Conservation (phyloP, 495 filamentous ascomycete genomes). For the Paragyromitra xinjiangensis region DNA sequence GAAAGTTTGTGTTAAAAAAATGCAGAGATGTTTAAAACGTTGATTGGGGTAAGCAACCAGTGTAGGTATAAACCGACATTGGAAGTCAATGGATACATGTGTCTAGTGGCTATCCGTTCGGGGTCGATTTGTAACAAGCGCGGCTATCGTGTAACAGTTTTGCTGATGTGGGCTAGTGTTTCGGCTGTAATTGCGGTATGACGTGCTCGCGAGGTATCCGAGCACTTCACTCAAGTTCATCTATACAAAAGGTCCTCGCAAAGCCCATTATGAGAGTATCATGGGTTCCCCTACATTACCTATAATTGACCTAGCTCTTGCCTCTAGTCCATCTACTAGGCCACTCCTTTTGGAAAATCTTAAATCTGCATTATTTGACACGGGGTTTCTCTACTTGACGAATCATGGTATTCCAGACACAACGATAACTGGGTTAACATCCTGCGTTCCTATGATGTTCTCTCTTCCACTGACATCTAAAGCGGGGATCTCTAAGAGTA, state of each 20-base stretch:
- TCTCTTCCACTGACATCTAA: slow-evolving; percentile 59
- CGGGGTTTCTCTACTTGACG: slow-evolving; percentile 66
- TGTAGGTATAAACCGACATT: no score
- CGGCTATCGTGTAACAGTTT: no score
- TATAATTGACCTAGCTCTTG: slow-evolving; percentile 62
- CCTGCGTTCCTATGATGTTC: slow-evolving; percentile 62
- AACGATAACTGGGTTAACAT: slow-evolving; percentile 59
- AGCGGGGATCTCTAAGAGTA: slow-evolving; percentile 60
- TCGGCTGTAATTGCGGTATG: no score
- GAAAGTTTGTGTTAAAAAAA: background rate
- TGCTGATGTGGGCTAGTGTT: no score
- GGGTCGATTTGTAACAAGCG: no score
- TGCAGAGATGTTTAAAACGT: background rate
- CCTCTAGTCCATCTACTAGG: slow-evolving; percentile 49
- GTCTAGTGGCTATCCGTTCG: no score
- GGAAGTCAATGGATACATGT: no score
- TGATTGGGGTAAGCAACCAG: background rate
- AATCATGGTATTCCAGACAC: slow-evolving; percentile 62
- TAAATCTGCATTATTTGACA: slow-evolving; percentile 61
- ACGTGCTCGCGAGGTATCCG: no score
- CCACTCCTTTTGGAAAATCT: slow-evolving; percentile 59
- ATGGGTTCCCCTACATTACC: slow-evolving; percentile 57
- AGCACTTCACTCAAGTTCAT: background rate
- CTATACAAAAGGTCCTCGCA: background rate
- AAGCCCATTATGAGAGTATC: background rate